phyloP scores from a whole-genome alignment of 1,139 yeast genomes.

The Candida mesenterica region DNA sequence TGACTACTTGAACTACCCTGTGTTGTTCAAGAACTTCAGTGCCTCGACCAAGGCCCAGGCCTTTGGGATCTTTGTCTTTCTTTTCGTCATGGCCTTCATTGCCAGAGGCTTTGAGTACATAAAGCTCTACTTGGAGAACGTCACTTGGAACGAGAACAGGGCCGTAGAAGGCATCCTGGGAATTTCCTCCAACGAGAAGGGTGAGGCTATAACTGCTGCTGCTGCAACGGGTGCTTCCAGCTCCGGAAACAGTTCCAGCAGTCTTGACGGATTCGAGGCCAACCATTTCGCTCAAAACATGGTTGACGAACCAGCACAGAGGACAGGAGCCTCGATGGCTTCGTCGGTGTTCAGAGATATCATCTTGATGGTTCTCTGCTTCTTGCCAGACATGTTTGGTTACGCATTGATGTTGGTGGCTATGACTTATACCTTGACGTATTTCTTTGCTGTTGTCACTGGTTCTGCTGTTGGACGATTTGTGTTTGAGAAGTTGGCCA shows the following conservation, averaged over 20 bases:
- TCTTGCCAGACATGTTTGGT: conserved; percentile 62
- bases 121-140: conserved; percentile 62
- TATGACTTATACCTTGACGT: conserved; percentile 64
- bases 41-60: conserved; percentile 61
- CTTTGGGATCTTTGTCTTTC: conserved; percentile 65
- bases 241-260: background rate
- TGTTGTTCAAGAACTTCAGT: conserved; percentile 50
- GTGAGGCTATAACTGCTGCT: conserved; percentile 1
- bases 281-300: conserved; percentile 1
- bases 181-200: background rate
- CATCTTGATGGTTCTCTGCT: conserved; percentile 53
- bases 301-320: background rate
- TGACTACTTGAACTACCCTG: conserved; percentile 53
- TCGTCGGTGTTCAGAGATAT: conserved; percentile 37
- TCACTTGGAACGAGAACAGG: conserved; percentile 44
- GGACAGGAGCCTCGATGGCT: conserved; percentile 3
- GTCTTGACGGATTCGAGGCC: conserved; percentile 2
- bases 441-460: conserved; percentile 68
- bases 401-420: conserved; percentile 76
- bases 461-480: conserved; percentile 72
- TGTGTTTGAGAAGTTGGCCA: conserved; percentile 56
- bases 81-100: conserved; percentile 56
- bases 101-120: conserved; percentile 59
- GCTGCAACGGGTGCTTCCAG: conserved; percentile 2
- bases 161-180: background rate